A percentile compares a stretch with the other conserved stretches of the same genome.
Conservation (phyloP, 169 alveolate genomes). For the Plasmodium billcollinsi region DNA sequence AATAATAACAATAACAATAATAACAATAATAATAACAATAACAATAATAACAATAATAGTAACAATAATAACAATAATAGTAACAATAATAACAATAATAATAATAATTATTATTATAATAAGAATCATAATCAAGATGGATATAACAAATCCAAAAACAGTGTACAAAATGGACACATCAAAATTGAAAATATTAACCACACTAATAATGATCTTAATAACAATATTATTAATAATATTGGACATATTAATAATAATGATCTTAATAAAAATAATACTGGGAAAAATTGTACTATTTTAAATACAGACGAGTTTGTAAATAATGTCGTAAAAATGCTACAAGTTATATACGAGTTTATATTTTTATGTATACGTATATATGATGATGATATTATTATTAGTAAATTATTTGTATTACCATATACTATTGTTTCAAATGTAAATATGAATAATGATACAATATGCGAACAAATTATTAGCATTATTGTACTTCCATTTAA, state of each 20-base stretch:
- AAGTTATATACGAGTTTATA: slow-evolving; percentile 63
- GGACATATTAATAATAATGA: not conserved
- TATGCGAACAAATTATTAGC: slow-evolving; percentile 42
- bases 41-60: not conserved
- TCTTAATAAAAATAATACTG: not conserved
- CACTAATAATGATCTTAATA: not conserved
- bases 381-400: slow-evolving; percentile 26
- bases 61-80: not conserved
- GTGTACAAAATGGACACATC: not conserved
- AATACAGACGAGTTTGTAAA: slow-evolving; percentile 14
- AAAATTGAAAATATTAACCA: not conserved
- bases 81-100: not conserved
- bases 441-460: slow-evolving; percentile 15
- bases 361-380: slow-evolving; percentile 61
- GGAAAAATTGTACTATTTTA: not conserved
- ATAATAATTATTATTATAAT: no score
- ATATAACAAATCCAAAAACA: not conserved
- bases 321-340: slow-evolving; percentile 53
- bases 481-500: slow-evolving; percentile 65
- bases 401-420: slow-evolving; percentile 39
- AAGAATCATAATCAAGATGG: no score
- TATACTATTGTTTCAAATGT: slow-evolving; percentile 46
- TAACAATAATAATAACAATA: not conserved
- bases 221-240: not conserved
- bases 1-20: not conserved